Evolutionary conservation across 2,329 filamentous ascomycete genomes (phyloP).

Genomic region (Coniochaeta sp.): DNA sequence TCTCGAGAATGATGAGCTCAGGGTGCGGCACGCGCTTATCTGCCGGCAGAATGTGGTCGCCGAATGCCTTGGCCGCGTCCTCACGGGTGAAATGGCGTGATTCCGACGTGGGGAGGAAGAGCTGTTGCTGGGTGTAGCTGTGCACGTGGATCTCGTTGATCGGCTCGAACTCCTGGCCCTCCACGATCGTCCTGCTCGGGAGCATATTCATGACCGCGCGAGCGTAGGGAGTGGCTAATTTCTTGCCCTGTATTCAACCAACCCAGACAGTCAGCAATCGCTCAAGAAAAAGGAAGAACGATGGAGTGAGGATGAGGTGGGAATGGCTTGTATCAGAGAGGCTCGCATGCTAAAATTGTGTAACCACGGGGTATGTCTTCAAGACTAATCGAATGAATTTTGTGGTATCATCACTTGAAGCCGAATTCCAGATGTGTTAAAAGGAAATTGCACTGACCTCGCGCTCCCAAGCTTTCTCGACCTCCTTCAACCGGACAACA

Average conservation of each 20-base stretch:
- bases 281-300: neutral
- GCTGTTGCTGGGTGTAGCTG: constrained; percentile 52
- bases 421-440: neutral
- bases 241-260: constrained; percentile 55
- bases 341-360: constrained; percentile 64
- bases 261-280: constrained; percentile 3
- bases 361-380: constrained; percentile 92
- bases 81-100: constrained; percentile 56
- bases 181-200: constrained; percentile 56
- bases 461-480: constrained; percentile 71
- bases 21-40: constrained; percentile 57
- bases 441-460: constrained; percentile 53
- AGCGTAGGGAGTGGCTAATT: constrained; percentile 68
- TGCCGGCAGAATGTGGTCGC: constrained; percentile 50
- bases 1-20: constrained; percentile 51
- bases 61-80: constrained; percentile 60
- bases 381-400: constrained; percentile 99
- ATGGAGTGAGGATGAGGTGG: constrained; percentile 8
- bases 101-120: constrained; percentile 59
- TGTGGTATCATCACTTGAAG: constrained; percentile 45
- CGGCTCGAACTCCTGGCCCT: constrained; percentile 43
- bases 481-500: constrained; percentile 75
- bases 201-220: constrained; percentile 74
- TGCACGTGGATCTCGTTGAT: constrained; percentile 62
- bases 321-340: constrained; percentile 53